A percentile compares a stretch with the other conserved stretches of the same genome.
phyloP scores from a whole-genome alignment of 2,329 filamentous ascomycete species.

The Stachybotrys chlorohalonatus region DNA sequence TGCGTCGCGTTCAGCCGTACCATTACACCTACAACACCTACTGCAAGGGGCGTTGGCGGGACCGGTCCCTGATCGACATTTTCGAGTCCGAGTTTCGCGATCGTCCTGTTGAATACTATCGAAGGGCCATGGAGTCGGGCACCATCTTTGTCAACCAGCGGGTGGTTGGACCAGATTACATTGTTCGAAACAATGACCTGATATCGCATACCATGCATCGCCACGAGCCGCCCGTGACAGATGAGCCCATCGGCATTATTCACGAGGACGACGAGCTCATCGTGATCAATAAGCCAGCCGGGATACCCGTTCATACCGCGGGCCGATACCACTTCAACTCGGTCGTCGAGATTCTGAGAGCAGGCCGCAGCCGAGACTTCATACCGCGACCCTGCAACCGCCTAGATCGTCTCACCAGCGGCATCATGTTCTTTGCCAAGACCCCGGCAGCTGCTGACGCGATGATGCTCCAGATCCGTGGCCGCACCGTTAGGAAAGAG shows the following conservation, averaged over 20 bases:
- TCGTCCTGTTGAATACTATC: slow-evolving; percentile 78
- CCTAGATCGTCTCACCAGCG: slow-evolving; percentile 88
- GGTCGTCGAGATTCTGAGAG: slow-evolving; percentile 84
- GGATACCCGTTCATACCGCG: slow-evolving; percentile 89
- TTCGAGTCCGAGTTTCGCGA: slow-evolving; percentile 91
- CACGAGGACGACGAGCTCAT: slow-evolving; percentile 91
- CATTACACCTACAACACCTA: slow-evolving; percentile 91
- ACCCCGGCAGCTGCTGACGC: slow-evolving; percentile 68
- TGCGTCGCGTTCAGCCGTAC: slow-evolving; percentile 79
- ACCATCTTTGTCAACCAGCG: slow-evolving; percentile 74
- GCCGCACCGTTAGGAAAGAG: slow-evolving; percentile 83
- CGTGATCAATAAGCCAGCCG: slow-evolving; percentile 93
- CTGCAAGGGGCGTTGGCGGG: slow-evolving; percentile 91
- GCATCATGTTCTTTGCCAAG: slow-evolving; percentile 97
- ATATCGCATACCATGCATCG: slow-evolving; percentile 91
- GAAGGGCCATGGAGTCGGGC: slow-evolving; percentile 70
- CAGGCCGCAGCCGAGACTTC: slow-evolving; percentile 53
- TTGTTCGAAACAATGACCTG: slow-evolving; percentile 80
- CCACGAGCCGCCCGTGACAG: slow-evolving; percentile 88
- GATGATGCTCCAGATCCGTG: slow-evolving; percentile 67
- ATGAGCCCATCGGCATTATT: slow-evolving; percentile 68
- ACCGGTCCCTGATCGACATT: slow-evolving; percentile 71
- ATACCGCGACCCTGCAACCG: slow-evolving; percentile 70
- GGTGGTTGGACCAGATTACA: slow-evolving; percentile 54
- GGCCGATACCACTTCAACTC: slow-evolving; percentile 96